phyloP scores from a whole-genome alignment of 257 asterid genomes.

The Solanum clarkiae region DNA sequence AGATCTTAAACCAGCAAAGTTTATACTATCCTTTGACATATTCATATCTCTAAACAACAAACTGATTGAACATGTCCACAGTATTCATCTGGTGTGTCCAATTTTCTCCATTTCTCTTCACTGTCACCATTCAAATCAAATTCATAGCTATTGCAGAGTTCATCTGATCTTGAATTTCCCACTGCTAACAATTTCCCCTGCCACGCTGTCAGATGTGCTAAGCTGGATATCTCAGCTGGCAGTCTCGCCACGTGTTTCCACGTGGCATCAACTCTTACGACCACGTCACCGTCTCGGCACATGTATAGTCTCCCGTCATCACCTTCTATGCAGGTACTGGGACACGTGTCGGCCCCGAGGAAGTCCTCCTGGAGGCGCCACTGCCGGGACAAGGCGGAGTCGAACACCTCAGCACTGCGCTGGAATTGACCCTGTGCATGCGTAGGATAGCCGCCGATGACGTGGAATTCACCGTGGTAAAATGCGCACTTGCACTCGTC shows the following conservation, averaged over 20 bases:
- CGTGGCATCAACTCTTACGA: neutral
- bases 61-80: neutral
- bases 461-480: conserved; percentile 7
- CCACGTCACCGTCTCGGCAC: neutral
- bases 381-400: neutral
- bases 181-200: neutral
- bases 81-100: neutral
- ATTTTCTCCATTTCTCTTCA: neutral
- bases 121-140: neutral
- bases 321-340: neutral
- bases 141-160: neutral
- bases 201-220: neutral
- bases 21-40: neutral
- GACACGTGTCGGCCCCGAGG: neutral
- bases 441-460: conserved; percentile 8
- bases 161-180: neutral
- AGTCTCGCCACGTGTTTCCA: neutral
- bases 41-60: neutral
- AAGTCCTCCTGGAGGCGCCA: conserved; percentile 1
- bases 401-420: neutral
- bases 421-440: conserved; percentile 5
- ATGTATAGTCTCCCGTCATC: neutral
- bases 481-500: conserved; percentile 12
- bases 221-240: neutral
- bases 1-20: neutral